Conservation (phyloP, 331 rosid species). For the Telfairia occidentalis region DNA sequence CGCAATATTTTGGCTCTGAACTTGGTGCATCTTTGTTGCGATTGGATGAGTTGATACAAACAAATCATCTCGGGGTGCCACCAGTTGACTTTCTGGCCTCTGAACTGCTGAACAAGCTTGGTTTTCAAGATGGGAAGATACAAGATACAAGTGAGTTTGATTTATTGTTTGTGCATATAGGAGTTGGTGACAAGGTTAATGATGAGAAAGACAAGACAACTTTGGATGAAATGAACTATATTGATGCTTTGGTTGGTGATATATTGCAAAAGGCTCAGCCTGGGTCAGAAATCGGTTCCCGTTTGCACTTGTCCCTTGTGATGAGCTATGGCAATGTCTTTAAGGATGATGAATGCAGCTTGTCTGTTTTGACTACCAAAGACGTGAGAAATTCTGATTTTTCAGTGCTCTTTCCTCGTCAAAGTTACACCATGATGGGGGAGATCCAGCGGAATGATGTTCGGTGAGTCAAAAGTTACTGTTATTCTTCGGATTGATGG, state of each 20-base stretch:
- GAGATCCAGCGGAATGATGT: conserved; percentile 53
- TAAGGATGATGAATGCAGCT: conserved; percentile 29
- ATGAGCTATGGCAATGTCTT: conserved; percentile 61
- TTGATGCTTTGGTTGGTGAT: conserved; percentile 60
- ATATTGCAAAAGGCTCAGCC: conserved; percentile 38
- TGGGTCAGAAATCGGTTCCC: conserved; percentile 53
- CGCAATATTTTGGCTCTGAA: conserved; percentile 50
- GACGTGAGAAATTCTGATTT: conserved; percentile 34
- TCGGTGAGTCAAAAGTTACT: conserved; percentile 40
- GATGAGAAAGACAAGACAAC: conserved; percentile 23
- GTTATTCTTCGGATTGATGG: not conserved
- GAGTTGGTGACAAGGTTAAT: conserved; percentile 38
- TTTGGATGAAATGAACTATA: conserved; percentile 33
- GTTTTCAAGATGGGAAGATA: conserved; percentile 59
- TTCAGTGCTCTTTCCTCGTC: conserved; percentile 53
- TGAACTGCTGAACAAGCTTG: conserved; percentile 60
- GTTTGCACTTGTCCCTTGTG: conserved; percentile 70
- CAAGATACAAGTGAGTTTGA: conserved; percentile 48
- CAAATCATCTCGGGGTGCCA: not conserved
- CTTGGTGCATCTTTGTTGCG: conserved; percentile 47
- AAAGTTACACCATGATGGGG: conserved; percentile 79
- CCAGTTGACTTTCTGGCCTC: conserved; percentile 24
- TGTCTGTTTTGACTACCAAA: conserved; percentile 28
- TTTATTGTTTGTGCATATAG: conserved; percentile 64
- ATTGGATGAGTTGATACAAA: conserved; percentile 29